Conservation (phyloP, 2,329 filamentous ascomycete genomes). For the Sporothrix brasiliensis region DNA sequence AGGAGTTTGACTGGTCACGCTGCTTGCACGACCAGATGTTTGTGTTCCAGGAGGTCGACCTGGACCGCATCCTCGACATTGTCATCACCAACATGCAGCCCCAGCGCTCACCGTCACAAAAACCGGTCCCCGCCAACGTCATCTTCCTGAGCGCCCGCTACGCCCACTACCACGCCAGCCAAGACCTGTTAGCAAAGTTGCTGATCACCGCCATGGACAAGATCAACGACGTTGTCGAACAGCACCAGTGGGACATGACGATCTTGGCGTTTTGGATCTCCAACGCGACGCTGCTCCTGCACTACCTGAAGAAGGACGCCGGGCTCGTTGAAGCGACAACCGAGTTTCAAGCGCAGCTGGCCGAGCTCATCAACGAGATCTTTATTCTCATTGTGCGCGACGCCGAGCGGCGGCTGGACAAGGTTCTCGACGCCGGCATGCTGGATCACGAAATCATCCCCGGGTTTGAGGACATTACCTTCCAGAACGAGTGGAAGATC, state of each 20-base stretch:
- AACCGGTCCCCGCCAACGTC: conserved; percentile 95
- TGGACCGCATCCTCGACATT: conserved; percentile 89
- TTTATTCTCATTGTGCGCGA: conserved; percentile 97
- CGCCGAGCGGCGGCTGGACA: conserved; percentile 93
- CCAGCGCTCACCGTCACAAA: conserved; percentile 92
- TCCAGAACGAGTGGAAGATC: conserved; percentile 98
- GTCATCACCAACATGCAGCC: conserved; percentile 98
- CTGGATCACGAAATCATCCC: conserved; percentile 97
- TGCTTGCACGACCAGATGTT: conserved; percentile 99
- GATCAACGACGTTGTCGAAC: conserved; percentile 96
- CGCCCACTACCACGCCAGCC: conserved; percentile 92
- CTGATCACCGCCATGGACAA: conserved; percentile 88
- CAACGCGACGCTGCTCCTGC: conserved; percentile 90
- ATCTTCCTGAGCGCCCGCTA: conserved; percentile 95
- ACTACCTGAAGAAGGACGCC: conserved; percentile 93
- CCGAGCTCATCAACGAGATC: conserved; percentile 95
- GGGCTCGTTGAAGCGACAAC: conserved; percentile 79
- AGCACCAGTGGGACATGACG: conserved; percentile 98
- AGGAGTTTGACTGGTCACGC: conserved; percentile 93
- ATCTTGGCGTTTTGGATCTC: conserved; percentile 99
- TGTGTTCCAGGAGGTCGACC: conserved; percentile 93
- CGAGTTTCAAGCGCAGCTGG: conserved; percentile 89
- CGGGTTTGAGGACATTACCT: conserved; percentile 93
- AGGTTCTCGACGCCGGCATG: conserved; percentile 90
- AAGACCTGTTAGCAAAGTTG: conserved; percentile 78